These are phyloP conservation scores for Alternaria infectoria DNA, from an alignment of 2,329 filamentous ascomycete species.

Conservation along the genomic window DNA sequence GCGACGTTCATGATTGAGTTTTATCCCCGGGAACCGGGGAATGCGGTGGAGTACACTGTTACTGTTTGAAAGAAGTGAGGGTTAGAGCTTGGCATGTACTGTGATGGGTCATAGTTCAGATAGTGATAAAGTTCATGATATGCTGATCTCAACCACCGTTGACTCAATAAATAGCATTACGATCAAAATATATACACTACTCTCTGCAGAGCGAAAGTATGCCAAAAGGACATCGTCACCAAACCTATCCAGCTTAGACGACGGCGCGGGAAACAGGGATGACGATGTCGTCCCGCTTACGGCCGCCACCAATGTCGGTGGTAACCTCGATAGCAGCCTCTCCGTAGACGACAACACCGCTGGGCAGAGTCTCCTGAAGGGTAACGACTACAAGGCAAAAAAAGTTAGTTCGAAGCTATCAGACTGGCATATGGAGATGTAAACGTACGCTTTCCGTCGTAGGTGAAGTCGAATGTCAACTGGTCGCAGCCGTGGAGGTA, in stretches of 20 bases:
- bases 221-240: not conserved
- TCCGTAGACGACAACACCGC: not conserved
- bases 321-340: not conserved
- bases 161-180: not conserved
- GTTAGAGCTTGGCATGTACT: not conserved
- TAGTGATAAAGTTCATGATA: not conserved
- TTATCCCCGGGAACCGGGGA: conserved; percentile 59
- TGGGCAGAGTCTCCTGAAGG: not conserved
- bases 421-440: not conserved
- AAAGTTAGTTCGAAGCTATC: not conserved
- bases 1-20: conserved; percentile 63
- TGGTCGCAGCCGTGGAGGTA: not conserved
- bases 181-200: not conserved
- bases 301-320: not conserved
- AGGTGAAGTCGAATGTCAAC: not conserved
- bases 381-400: not conserved
- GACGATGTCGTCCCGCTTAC: not conserved
- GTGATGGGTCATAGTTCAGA: not conserved
- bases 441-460: not conserved
- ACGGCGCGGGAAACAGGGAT: not conserved
- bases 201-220: not conserved
- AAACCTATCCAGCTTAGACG: not conserved
- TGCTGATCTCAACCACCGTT: not conserved
- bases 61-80: conserved; percentile 37
- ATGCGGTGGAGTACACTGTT: conserved; percentile 58